Evolutionary conservation across 768 basidiomycete genomes (phyloP).

Genomic region (Gloeophyllum trabeum): DNA sequence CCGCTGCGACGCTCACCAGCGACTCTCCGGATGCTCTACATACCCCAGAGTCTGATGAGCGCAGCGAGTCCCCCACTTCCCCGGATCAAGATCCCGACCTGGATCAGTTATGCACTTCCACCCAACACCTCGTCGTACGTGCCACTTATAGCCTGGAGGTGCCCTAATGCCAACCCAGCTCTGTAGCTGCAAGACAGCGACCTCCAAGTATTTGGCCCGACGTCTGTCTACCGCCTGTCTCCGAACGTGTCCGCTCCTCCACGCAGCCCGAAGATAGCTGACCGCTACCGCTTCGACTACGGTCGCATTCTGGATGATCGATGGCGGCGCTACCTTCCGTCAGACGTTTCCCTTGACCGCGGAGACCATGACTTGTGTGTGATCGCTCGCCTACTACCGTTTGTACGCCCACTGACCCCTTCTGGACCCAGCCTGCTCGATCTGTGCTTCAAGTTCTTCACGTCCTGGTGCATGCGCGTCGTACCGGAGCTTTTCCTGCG

Average conservation of each 20-base stretch:
- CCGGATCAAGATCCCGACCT: background rate
- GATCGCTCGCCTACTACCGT: background rate
- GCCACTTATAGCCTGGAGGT: background rate
- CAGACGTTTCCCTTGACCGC: conserved; percentile 16
- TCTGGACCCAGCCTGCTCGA: conserved; percentile 19
- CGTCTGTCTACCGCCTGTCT: conserved; percentile 3
- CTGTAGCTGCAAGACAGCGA: conserved; percentile 14
- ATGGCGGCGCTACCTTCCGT: conserved; percentile 19
- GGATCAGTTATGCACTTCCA: background rate
- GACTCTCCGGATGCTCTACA: background rate
- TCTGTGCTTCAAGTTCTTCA: conserved; percentile 27
- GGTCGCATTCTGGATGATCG: conserved; percentile 11
- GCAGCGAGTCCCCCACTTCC: background rate
- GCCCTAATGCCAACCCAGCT: background rate
- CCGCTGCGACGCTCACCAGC: background rate
- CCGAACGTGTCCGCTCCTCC: background rate
- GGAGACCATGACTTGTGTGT: conserved; percentile 17
- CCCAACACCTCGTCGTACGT: conserved; percentile 3
- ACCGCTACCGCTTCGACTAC: background rate
- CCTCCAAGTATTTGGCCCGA: conserved; percentile 17
- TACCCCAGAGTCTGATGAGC: background rate
- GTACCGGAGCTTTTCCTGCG: conserved; percentile 27
- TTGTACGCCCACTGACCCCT: background rate
- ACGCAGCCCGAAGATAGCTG: background rate
- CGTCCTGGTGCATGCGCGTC: conserved; percentile 27